Base-by-base conservation (phyloP, 768 basidiomycete genomes). In the Amanita muscaria region DNA sequence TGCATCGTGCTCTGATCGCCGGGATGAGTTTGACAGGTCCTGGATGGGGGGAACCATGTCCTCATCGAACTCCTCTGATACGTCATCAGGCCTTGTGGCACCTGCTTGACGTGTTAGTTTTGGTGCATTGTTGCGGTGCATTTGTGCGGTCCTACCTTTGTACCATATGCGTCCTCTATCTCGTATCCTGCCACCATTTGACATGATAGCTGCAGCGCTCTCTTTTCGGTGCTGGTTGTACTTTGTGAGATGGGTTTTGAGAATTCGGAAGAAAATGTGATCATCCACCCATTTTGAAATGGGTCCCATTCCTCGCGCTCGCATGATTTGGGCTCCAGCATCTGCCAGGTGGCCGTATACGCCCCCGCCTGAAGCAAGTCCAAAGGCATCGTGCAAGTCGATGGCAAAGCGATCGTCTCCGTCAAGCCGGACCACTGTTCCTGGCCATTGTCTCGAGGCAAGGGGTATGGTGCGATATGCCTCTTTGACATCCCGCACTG, bases 221-320 rank as follows among this genome's bases (percentile, higher is more conserved):
- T 22, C 24, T 16, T n/a, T 4, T 22, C 39, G 3, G 6, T 1
- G 2, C n/a, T 25, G 5, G 10, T 40, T 40, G 15, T 40, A 40
- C 7, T 11, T 5, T 15, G n/a, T 15, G 7, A 40, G 1, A 3
- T 12, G 16, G 4, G 15, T 5, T 7, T 27, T 25, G 10, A 8
- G 22, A 7, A 64, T 53, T 32, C 54, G 19, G 11, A 62, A 46
- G 55, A 59, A 63, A 2, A 62, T 15, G 12, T 62, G 59, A 23
- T 62, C 53, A 34, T 64, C 65, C 0, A 66, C 64, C 61, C 64
- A 0, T 25, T 53, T 54, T 3, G 51, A 49, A 5, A 64, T 9
- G 0, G 58, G 57, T 3, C 61, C 58, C 4, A 61, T 52, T 0
- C 59, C 59, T 2, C 47, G 4, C 1, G 47, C 49, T 3, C 59